Percentiles rank a stretch among this genome's conserved stretches.
phyloP scores from a whole-genome alignment of 352 stramenopile genomes.

The Phytophthora foliorum region DNA sequence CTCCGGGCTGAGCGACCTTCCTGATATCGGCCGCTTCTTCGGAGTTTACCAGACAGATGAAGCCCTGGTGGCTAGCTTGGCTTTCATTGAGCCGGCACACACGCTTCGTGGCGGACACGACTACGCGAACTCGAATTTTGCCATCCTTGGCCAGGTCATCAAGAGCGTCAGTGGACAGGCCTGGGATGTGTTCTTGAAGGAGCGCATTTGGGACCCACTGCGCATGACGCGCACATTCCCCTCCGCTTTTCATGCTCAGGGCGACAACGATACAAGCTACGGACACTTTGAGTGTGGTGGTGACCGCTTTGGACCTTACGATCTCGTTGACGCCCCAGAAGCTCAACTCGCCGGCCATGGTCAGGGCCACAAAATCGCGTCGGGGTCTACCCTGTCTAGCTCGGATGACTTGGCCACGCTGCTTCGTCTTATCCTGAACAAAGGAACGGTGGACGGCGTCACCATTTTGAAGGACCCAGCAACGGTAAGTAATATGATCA shows the following conservation, averaged over 20 bases:
- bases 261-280: slow-evolving; percentile 40
- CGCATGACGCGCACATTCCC: slow-evolving; percentile 68
- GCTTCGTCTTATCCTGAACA: slow-evolving; percentile 69
- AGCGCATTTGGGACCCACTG: slow-evolving; percentile 62
- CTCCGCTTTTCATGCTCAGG: slow-evolving; percentile 38
- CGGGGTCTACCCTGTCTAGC: slow-evolving; percentile 59
- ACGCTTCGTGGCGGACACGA: slow-evolving; percentile 59
- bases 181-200: slow-evolving; percentile 64
- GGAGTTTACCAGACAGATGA: slow-evolving; percentile 51
- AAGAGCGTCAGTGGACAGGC: slow-evolving; percentile 49
- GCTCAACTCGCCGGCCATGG: slow-evolving; percentile 40
- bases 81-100: slow-evolving; percentile 49
- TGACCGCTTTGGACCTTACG: slow-evolving; percentile 54
- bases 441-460: slow-evolving; percentile 62
- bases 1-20: slow-evolving; percentile 47
- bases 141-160: slow-evolving; percentile 69
- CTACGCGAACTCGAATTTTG: slow-evolving; percentile 75
- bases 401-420: slow-evolving; percentile 67
- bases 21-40: slow-evolving; percentile 41
- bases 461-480: slow-evolving; percentile 53
- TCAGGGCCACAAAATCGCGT: slow-evolving; percentile 44
- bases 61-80: slow-evolving; percentile 45
- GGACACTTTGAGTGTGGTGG: slow-evolving; percentile 66
- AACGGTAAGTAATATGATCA: slow-evolving; percentile 66
- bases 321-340: slow-evolving; percentile 43